Percentiles rank a stretch among this genome's conserved stretches.
Evolutionary conservation across 305 asterid genomes (phyloP).

Genomic region (Stenogyne calaminthoides): DNA sequence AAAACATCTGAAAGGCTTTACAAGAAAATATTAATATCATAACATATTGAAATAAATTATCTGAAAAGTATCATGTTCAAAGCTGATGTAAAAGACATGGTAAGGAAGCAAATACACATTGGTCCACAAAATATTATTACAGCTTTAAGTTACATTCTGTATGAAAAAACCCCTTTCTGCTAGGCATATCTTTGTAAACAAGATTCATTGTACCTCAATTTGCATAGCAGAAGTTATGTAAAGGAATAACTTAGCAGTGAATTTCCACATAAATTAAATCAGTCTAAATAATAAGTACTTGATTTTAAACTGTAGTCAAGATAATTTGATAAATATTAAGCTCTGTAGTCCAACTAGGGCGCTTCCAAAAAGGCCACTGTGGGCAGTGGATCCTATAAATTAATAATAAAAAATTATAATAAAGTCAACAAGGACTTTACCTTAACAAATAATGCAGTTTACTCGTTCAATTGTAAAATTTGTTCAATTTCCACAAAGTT

Average conservation of each 20-base stretch:
- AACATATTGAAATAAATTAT: not conserved
- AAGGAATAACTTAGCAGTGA: not conserved
- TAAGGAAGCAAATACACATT: not conserved
- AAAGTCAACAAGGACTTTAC: no score
- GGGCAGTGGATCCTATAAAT: no score
- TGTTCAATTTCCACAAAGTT: no score
- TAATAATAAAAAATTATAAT: no score
- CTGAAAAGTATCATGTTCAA: slow-evolving; percentile 8
- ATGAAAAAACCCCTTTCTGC: no score
- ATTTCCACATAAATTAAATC: not conserved
- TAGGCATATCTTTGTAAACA: not conserved
- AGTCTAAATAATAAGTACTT: no score
- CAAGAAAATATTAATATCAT: slow-evolving; percentile 1
- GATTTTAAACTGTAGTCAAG: no score
- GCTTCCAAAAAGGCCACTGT: no score
- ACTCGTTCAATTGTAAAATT: no score
- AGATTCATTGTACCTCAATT: not conserved
- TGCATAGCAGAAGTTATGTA: not conserved
- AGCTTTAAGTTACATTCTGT: not conserved
- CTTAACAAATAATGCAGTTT: no score
- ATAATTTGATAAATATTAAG: no score
- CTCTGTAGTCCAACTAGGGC: no score
- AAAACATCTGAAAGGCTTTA: slow-evolving; percentile 3
- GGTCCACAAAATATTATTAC: not conserved
- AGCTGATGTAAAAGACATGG: slow-evolving; percentile 9